Base-by-base conservation (phyloP, 768 basidiomycete genomes). In the Mycena floridula region DNA sequence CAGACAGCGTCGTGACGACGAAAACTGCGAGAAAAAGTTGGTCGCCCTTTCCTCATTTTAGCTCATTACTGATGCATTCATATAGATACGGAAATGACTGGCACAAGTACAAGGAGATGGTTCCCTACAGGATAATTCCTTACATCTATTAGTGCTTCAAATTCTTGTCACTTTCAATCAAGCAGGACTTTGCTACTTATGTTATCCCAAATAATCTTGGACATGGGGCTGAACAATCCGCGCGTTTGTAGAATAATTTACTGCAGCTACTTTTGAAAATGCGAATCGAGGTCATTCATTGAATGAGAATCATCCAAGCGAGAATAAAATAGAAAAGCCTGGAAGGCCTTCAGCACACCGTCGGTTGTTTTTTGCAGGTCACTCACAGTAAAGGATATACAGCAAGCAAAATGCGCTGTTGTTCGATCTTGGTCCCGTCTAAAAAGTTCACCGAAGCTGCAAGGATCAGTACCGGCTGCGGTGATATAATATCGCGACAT, bases 261-360 rank as follows among this genome's bases (percentile, higher is more conserved):
- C 38, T 39, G 7, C 32, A 35, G 13, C 32, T 35, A 35, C 32
- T 35, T 35, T 35, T 35, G 4, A 18, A 35, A 35, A 35, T 13
- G 18, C 13, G 18, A 13, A 35, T n/a, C n/a, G 37, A 38, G 9
- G 18, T 21, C 21, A 41, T 21, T 63, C 63, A 94, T 63, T 92
- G 89, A 52, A 95, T 94, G 55, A 95, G 71, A 53, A 95, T 94
- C 92, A 95, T 95, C 92, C 92, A 95, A 3, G 91, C 89, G 30
- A 96, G 68, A 53, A 95, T 82, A 65, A 94, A 94, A 60, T 94
- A 96, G 63, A 96, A 95, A 25, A 96, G 69, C 36, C 89, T 90
- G 52, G 1, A 36, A 32, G 12, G 20, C 16, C 21, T 6, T 50
- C 43, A 28, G 42, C 5, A 36, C 18, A 23, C 28, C n/a, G 37